phyloP scores from a whole-genome alignment of 176 grass and related monocot genomes.

The Cocos nucifera region DNA sequence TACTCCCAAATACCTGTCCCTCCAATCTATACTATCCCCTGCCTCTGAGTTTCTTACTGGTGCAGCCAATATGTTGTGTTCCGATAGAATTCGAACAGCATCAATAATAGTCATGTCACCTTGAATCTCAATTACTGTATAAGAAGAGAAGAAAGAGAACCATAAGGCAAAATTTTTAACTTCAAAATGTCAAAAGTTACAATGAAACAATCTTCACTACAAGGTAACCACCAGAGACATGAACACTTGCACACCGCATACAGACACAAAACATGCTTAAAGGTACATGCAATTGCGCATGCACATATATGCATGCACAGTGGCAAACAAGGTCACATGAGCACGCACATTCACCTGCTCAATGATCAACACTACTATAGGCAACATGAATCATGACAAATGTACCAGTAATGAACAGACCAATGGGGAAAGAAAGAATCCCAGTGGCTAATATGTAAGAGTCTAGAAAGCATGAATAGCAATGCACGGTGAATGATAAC shows the following conservation, averaged over 20 bases:
- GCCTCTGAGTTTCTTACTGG: slow-evolving; percentile 54
- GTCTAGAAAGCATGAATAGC: background rate
- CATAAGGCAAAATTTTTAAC: too few relatives aligned
- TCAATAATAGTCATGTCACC: slow-evolving; percentile 63
- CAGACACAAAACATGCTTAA: too few relatives aligned
- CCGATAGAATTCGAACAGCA: slow-evolving; percentile 63
- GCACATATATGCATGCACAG: too few relatives aligned
- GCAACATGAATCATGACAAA: too few relatives aligned
- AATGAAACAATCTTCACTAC: too few relatives aligned
- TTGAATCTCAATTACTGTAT: slow-evolving; percentile 69
- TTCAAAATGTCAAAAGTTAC: too few relatives aligned
- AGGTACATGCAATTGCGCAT: too few relatives aligned
- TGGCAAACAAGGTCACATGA: too few relatives aligned
- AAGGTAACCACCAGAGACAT: too few relatives aligned
- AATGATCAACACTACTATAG: too few relatives aligned
- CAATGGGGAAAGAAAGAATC: background rate
- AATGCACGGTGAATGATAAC: slow-evolving; percentile 14
- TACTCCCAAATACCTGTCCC: slow-evolving; percentile 62
- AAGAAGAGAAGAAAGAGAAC: background rate
- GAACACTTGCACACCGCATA: too few relatives aligned
- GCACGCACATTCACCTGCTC: too few relatives aligned
- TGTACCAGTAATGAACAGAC: background rate
- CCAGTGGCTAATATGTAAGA: background rate
- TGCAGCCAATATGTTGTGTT: slow-evolving; percentile 71
- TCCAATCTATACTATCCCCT: slow-evolving; percentile 40